Evolutionary conservation across 2,329 filamentous ascomycete species (phyloP).

Genomic region (Blumeria hordei): DNA sequence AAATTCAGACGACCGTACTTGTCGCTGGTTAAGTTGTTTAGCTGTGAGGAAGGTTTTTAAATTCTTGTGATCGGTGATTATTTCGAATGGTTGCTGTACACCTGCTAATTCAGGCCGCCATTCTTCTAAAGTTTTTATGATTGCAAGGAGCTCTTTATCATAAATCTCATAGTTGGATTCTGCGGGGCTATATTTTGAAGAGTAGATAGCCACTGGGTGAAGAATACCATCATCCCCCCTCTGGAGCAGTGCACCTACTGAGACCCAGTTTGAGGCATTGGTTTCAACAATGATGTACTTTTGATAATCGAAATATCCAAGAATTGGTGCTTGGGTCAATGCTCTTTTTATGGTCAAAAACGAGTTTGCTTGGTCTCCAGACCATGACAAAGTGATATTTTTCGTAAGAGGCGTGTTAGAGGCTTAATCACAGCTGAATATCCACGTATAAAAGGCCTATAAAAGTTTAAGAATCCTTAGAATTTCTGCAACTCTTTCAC

Average conservation of each 20-base stretch:
- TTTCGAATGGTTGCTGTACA: background rate
- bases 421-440: background rate
- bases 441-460: background rate
- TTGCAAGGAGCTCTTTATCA: background rate
- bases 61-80: background rate
- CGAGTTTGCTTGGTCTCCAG: background rate
- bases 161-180: background rate
- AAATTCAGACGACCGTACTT: background rate
- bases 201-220: background rate
- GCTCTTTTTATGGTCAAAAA: background rate
- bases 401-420: background rate
- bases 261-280: background rate
- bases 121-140: background rate
- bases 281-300: background rate
- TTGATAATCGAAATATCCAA: background rate
- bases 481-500: background rate
- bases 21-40: background rate
- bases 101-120: background rate
- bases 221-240: background rate
- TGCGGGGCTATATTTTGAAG: background rate
- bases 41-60: background rate
- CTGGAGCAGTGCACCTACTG: background rate
- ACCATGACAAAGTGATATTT: background rate
- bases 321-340: background rate
- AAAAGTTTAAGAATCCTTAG: background rate